Conservation (phyloP, 1,284 basidiomycete genomes). For the Omphalotus olearius region DNA sequence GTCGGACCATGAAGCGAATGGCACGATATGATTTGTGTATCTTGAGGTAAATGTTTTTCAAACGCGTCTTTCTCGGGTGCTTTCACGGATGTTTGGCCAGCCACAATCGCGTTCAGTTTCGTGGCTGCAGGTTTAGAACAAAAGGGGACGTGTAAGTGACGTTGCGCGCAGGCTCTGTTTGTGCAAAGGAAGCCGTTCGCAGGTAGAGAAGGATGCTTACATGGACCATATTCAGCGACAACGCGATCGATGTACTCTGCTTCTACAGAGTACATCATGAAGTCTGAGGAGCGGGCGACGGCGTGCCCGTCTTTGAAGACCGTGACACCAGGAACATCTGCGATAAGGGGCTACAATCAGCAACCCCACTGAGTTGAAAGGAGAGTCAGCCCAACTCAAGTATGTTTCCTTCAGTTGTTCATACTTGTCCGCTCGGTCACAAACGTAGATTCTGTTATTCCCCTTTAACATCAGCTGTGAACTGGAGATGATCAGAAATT, state of each 20-base stretch:
- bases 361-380: slow-evolving; percentile 4
- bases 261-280: slow-evolving; percentile 93
- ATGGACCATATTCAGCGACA: slow-evolving; percentile 88
- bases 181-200: neutral
- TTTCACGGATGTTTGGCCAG: slow-evolving; percentile 96
- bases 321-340: slow-evolving; percentile 53
- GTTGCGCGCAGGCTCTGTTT: too few relatives aligned
- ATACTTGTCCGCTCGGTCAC: slow-evolving; percentile 81
- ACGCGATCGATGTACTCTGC: slow-evolving; percentile 86
- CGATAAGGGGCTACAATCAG: slow-evolving; percentile 9
- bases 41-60: slow-evolving; percentile 82
- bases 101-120: slow-evolving; percentile 88
- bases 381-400: slow-evolving; percentile 40
- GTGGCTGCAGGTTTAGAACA: slow-evolving; percentile 55
- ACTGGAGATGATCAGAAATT: neutral
- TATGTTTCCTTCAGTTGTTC: slow-evolving; percentile 63
- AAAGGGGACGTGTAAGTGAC: neutral
- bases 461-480: slow-evolving; percentile 5
- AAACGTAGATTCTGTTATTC: slow-evolving; percentile 77
- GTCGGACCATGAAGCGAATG: slow-evolving; percentile 95
- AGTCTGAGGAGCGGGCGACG: slow-evolving; percentile 82
- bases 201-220: slow-evolving; percentile 40
- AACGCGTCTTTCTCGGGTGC: slow-evolving; percentile 92
- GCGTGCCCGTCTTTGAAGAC: slow-evolving; percentile 78
- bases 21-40: slow-evolving; percentile 88